Evolutionary conservation across 331 rosid species (phyloP), one percentile per base, ranked within the genome.

Genomic region (Acacia concinna): DNA sequence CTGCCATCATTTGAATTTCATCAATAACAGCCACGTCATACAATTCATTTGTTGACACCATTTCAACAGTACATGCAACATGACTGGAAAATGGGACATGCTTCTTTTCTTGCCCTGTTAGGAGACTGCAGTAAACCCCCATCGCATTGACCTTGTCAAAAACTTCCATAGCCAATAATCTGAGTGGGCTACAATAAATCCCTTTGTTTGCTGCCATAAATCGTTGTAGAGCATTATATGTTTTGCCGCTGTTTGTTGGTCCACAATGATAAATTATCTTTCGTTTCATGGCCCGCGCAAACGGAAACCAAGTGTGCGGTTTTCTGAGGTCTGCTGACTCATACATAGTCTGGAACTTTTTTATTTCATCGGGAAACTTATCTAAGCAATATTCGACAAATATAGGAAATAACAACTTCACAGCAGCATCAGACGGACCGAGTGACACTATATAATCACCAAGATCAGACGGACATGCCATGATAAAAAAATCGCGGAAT

Each of bases 201-300:
- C 97, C 98, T 62, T 66, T 88, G 81, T 91, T 83, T 1, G 97
- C 97, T 79, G 88, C 97, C 97, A 92, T 94, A 85, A 87, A 94
- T 47, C 91, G 82, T 38, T 92, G 97, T 87, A 94, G 79, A 68
- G 97, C 98, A 83, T 94, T 94, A 83, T 91, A 94, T 1, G 97
- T 94, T 71, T 94, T 94, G 68, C 98, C 97, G 68, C 98, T 94
- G 77, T 92, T 94, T 21, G 97, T 94, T 9, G 98, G 98, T 30
- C 98, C 97, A 71, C 97, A 92, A 63, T 92, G 98, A 82, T 91
- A 94, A 68, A 94, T 66, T 75, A 94, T 91, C 87, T 92, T 94
- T 32, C 94, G 90, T 76, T 88, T 94, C 98, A 94, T 92, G 1
- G 95, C 97, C 79, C 97, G 86, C 0, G 98, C 98, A 10, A 94